Percentiles rank a stretch among this genome's conserved stretches.
These are phyloP conservation scores for Globisporangium recalcitrans DNA, from an alignment of 352 stramenopile species.

Conservation along the genomic window DNA sequence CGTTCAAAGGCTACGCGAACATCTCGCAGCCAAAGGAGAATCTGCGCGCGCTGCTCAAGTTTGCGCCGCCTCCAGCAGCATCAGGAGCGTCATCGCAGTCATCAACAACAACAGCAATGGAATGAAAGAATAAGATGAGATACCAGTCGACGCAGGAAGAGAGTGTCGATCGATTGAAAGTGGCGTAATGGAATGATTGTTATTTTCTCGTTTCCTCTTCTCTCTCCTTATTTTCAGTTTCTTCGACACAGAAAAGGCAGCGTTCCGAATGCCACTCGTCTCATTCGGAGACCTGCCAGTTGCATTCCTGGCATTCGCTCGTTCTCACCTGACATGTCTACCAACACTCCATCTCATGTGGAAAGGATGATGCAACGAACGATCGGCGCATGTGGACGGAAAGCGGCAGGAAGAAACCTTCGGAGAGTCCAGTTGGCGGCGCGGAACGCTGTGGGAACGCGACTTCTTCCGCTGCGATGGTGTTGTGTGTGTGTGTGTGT, in stretches of 20 bases:
- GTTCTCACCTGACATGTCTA: not conserved
- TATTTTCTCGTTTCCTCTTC: not conserved
- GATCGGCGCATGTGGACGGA: not conserved
- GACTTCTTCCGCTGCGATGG: too few relatives aligned
- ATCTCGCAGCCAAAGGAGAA: constrained; percentile 62
- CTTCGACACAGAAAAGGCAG: not conserved
- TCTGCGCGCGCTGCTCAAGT: constrained; percentile 50
- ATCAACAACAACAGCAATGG: not conserved
- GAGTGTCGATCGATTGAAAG: not conserved
- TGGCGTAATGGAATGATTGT: not conserved
- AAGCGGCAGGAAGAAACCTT: not conserved
- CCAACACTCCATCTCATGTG: not conserved
- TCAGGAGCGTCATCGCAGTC: not conserved
- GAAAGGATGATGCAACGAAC: too few relatives aligned
- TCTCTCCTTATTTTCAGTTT: not conserved
- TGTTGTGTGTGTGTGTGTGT: too few relatives aligned
- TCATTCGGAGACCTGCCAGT: not conserved
- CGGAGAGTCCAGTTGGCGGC: not conserved
- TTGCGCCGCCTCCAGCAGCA: constrained; percentile 6
- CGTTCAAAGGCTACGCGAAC: constrained; percentile 73
- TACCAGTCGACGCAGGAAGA: not conserved
- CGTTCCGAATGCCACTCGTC: not conserved
- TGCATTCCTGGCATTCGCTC: not conserved
- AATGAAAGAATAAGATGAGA: not conserved
- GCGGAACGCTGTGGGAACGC: not conserved